phyloP scores from a whole-genome alignment of 2,329 filamentous ascomycete genomes.

The Arthrinium puccinioides region DNA sequence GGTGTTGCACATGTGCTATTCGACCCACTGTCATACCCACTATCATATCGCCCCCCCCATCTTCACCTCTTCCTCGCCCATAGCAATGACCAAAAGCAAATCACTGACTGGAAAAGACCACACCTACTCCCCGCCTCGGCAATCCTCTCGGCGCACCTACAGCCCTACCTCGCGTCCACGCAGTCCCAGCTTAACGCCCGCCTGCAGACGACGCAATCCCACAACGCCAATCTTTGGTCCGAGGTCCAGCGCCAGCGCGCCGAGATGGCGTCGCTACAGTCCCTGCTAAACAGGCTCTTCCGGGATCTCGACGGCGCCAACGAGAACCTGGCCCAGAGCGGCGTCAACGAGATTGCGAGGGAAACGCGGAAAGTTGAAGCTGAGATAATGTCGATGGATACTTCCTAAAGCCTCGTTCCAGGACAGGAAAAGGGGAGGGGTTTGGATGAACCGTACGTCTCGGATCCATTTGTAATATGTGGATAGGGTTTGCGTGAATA shows the following conservation, averaged over 20 bases:
- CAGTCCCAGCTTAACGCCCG: slow-evolving; percentile 49
- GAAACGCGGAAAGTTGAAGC: slow-evolving; percentile 41
- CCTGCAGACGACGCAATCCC: slow-evolving; percentile 47
- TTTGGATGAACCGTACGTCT: too few relatives aligned
- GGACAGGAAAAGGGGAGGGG: too few relatives aligned
- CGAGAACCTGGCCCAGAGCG: slow-evolving; percentile 32
- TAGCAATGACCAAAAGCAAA: too few relatives aligned
- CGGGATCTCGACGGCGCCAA: slow-evolving; percentile 49
- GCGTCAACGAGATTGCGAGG: slow-evolving; percentile 39
- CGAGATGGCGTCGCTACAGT: slow-evolving; percentile 46
- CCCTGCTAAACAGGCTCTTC: slow-evolving; percentile 41
- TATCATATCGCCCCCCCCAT: neutral
- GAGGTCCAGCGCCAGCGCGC: slow-evolving; percentile 45
- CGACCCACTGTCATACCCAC: too few relatives aligned
- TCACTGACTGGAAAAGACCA: slow-evolving; percentile 28
- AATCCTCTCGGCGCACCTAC: slow-evolving; percentile 48
- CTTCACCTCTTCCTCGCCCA: neutral
- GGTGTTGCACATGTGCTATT: too few relatives aligned
- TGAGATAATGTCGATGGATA: slow-evolving; percentile 22
- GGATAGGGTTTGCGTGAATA: too few relatives aligned
- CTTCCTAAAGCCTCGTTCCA: neutral
- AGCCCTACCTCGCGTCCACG: slow-evolving; percentile 44
- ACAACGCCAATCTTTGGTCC: slow-evolving; percentile 47
- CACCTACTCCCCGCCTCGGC: slow-evolving; percentile 47
- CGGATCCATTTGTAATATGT: too few relatives aligned